Percentiles rank a stretch among this genome's conserved stretches.
Evolutionary conservation across 306 rosid species (phyloP).

Genomic region (Mucuna pruriens): DNA sequence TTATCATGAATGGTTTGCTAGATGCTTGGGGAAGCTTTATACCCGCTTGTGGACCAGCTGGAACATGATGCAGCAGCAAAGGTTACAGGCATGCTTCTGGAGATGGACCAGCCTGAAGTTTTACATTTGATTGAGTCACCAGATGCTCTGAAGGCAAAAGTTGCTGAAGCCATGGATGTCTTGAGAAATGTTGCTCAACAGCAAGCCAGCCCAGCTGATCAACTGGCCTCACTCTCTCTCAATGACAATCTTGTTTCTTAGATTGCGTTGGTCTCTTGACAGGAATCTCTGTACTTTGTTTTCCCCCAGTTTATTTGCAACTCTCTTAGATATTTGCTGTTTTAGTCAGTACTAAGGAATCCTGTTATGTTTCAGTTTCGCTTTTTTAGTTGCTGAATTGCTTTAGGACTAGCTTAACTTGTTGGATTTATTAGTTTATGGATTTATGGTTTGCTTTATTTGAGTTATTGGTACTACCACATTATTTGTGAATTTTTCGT

Average conservation of each 20-base stretch:
- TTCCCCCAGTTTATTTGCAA: not conserved
- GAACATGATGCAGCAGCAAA: constrained; percentile 75
- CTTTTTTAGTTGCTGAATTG: not conserved
- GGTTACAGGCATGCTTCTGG: constrained; percentile 83
- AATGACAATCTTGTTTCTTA: constrained; percentile 57
- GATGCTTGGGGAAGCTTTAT: constrained; percentile 83
- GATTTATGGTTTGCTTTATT: constrained; percentile 15
- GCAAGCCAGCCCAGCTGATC: constrained; percentile 56
- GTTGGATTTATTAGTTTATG: constrained; percentile 34
- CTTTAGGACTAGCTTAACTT: constrained; percentile 8
- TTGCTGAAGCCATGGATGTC: constrained; percentile 75
- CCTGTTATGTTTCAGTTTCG: not conserved
- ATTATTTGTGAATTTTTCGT: not conserved
- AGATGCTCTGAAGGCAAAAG: constrained; percentile 74
- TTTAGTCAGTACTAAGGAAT: constrained; percentile 18
- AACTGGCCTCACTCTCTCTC: constrained; percentile 63
- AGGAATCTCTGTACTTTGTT: not conserved
- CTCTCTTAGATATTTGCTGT: not conserved
- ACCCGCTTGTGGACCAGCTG: constrained; percentile 70
- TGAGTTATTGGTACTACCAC: not conserved
- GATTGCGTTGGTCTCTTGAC: not conserved
- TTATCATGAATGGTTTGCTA: constrained; percentile 26
- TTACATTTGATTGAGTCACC: constrained; percentile 77
- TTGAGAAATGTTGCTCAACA: constrained; percentile 73
- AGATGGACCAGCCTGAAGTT: constrained; percentile 90